Conservation (phyloP, 2,329 filamentous ascomycete species). For the Elsinoe batatas region DNA sequence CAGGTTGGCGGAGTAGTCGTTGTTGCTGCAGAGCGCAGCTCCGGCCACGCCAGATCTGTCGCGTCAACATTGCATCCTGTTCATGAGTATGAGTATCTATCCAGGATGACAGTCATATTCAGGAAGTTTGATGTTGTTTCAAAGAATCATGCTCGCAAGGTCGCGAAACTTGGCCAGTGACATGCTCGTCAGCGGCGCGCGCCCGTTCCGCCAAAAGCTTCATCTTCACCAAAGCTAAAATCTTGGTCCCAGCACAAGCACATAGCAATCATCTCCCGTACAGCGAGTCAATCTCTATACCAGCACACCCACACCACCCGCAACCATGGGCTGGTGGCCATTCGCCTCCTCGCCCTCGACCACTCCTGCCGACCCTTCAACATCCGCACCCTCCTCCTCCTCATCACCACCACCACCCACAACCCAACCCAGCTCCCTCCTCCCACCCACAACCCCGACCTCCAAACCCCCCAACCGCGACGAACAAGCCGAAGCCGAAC, state of each 20-base stretch:
- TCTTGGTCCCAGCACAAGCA: background rate
- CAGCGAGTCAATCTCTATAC: too few species aligned
- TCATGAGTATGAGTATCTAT: background rate
- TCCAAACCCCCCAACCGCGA: constrained; percentile 25
- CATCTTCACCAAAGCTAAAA: background rate
- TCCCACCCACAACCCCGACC: constrained; percentile 18
- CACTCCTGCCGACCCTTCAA: constrained; percentile 23
- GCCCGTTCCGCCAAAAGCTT: background rate
- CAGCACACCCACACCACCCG: background rate
- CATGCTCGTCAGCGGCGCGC: constrained; percentile 9
- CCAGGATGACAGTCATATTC: background rate
- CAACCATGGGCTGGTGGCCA: constrained; percentile 20
- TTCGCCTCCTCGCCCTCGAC: constrained; percentile 17
- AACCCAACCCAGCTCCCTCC: constrained; percentile 4
- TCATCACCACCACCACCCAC: constrained; percentile 6
- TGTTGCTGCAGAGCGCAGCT: background rate
- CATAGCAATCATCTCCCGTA: background rate
- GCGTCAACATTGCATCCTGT: constrained; percentile 12
- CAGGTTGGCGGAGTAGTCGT: background rate
- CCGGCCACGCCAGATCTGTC: constrained; percentile 4
- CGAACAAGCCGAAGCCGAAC: constrained; percentile 45
- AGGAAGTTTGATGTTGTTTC: background rate
- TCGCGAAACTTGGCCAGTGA: background rate
- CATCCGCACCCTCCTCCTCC: constrained; percentile 13
- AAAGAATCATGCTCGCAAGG: background rate